phyloP scores from a whole-genome alignment of 306 rosid genomes.

The Astragalus glycyphyllos region DNA sequence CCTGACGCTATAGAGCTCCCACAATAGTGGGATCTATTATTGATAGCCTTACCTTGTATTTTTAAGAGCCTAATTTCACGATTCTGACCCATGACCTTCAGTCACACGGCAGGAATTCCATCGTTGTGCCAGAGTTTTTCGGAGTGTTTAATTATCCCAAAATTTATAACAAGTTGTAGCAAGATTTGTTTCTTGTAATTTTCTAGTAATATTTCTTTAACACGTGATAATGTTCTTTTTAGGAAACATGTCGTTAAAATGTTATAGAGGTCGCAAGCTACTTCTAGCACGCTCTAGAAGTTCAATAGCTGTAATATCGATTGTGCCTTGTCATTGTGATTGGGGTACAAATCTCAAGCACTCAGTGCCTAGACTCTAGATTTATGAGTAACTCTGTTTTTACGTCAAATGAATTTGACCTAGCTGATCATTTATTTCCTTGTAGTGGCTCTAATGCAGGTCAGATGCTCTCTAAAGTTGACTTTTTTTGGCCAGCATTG shows the following conservation, averaged over 20 bases:
- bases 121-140: neutral
- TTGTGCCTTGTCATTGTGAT: slow-evolving; percentile 13
- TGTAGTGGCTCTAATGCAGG: slow-evolving; percentile 84
- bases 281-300: slow-evolving; percentile 18
- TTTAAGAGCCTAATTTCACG: neutral
- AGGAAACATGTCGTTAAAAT: neutral
- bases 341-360: slow-evolving; percentile 19
- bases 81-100: neutral
- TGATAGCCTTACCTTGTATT: neutral
- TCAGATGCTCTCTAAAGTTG: slow-evolving; percentile 83
- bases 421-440: slow-evolving; percentile 43
- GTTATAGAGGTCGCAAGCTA: slow-evolving; percentile 9
- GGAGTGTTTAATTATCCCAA: slow-evolving; percentile 9
- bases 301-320: slow-evolving; percentile 5
- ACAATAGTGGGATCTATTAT: neutral
- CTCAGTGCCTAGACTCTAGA: slow-evolving; percentile 22
- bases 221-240: neutral
- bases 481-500: slow-evolving; percentile 75
- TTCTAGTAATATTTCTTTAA: slow-evolving; percentile 3
- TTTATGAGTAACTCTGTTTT: slow-evolving; percentile 31
- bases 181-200: slow-evolving; percentile 21
- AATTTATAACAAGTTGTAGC: slow-evolving; percentile 3
- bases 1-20: neutral
- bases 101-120: neutral
- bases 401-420: slow-evolving; percentile 32